phyloP scores from a whole-genome alignment of 495 filamentous ascomycete species.

The Lasiosphaeria hispida region DNA sequence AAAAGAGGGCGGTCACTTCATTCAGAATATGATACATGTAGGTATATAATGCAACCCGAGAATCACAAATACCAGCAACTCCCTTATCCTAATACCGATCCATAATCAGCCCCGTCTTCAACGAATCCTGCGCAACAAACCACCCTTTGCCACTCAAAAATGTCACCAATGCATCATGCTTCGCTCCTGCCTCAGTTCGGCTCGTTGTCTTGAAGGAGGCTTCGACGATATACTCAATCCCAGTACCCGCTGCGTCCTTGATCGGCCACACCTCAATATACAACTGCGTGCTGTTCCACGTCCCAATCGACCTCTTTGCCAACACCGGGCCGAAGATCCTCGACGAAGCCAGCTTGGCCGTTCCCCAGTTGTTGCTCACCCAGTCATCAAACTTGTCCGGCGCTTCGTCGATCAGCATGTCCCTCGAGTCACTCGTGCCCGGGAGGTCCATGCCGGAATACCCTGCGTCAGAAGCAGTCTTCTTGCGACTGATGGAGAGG shows the following conservation, averaged over 20 bases:
- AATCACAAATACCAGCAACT: no score
- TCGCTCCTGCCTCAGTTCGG: not conserved
- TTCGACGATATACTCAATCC: constrained; percentile 26
- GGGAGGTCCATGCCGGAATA: constrained; percentile 27
- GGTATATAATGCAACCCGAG: no score
- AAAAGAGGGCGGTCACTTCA: no score
- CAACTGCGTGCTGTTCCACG: constrained; percentile 22
- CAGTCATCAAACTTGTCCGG: constrained; percentile 31
- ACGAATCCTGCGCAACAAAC: constrained; percentile 20
- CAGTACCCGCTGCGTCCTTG: constrained; percentile 6
- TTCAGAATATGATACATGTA: no score
- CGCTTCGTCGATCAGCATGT: constrained; percentile 25
- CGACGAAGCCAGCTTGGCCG: constrained; percentile 7
- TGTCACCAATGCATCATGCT: constrained; percentile 1
- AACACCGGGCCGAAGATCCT: constrained; percentile 26
- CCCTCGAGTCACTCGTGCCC: constrained; percentile 12
- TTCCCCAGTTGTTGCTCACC: constrained; percentile 22
- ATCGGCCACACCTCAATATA: constrained; percentile 32
- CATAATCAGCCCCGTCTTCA: constrained; percentile 27
- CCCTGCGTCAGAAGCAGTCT: constrained; percentile 16
- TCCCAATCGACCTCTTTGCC: constrained; percentile 25
- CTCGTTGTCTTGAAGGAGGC: constrained; percentile 28
- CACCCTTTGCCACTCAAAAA: constrained; percentile 20
- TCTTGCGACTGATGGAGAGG: constrained; percentile 29
- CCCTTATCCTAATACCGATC: constrained; percentile 14